A percentile compares a stretch with the other conserved stretches of the same genome.
These are phyloP conservation scores for Talaromyces piceae DNA, from an alignment of 2,329 filamentous ascomycete genomes.

Conservation along the genomic window DNA sequence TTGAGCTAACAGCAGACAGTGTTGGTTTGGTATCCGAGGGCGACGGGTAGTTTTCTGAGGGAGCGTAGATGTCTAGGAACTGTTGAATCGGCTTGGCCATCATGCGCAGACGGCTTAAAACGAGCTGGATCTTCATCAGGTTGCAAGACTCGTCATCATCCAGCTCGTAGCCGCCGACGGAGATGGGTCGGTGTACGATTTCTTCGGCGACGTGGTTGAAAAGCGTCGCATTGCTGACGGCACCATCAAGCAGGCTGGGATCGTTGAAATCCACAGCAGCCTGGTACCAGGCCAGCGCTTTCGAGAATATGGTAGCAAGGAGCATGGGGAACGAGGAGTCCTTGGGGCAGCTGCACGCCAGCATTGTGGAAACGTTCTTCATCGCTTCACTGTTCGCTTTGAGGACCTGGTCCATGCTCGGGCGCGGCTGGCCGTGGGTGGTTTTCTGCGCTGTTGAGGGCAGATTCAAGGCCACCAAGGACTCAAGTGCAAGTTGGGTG, in stretches of 20 bases:
- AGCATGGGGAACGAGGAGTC: constrained; percentile 12
- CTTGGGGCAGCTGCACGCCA: constrained; percentile 12
- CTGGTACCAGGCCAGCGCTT: constrained; percentile 12
- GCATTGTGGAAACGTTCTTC: constrained; percentile 9
- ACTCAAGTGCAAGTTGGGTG: constrained; percentile 10
- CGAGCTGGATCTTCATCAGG: constrained; percentile 11
- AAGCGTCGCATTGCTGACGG: background rate
- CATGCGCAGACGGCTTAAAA: constrained; percentile 10
- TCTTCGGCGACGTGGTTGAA: constrained; percentile 7
- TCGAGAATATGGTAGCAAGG: constrained; percentile 11
- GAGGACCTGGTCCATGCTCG: constrained; percentile 12
- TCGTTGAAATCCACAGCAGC: constrained; percentile 6
- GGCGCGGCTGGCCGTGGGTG: constrained; percentile 9
- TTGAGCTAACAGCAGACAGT: constrained; percentile 1
- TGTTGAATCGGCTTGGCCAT: constrained; percentile 11
- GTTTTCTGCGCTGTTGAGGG: constrained; percentile 11
- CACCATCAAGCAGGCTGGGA: background rate
- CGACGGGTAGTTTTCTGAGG: constrained; percentile 1
- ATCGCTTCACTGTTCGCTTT: constrained; percentile 11
- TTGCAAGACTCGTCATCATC: constrained; percentile 11
- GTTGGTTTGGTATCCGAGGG: constrained; percentile 5
- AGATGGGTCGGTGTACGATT: constrained; percentile 12
- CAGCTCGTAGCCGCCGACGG: constrained; percentile 11
- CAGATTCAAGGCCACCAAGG: constrained; percentile 8
- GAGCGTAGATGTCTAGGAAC: constrained; percentile 5